phyloP scores from a whole-genome alignment of 2,329 filamentous ascomycete species.

The Alternaria infectoria region DNA sequence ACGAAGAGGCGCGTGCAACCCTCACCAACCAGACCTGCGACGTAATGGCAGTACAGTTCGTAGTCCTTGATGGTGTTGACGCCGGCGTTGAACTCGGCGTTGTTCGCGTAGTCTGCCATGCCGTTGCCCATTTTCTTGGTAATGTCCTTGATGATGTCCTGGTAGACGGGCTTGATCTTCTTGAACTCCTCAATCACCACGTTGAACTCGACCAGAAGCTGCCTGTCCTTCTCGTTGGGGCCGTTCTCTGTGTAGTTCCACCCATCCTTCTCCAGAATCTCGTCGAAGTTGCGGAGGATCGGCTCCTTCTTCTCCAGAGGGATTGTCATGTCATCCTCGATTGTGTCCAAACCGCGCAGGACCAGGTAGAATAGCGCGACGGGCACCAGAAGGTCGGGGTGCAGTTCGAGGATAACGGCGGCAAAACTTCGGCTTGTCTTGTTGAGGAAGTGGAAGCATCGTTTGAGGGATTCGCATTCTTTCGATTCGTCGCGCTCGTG shows the following conservation, averaged over 20 bases:
- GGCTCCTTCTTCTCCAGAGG: conserved; percentile 82
- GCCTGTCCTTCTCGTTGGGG: conserved; percentile 90
- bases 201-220: conserved; percentile 91
- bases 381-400: conserved; percentile 89
- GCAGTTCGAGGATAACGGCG: conserved; percentile 92
- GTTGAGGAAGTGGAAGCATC: conserved; percentile 87
- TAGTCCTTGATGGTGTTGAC: conserved; percentile 87
- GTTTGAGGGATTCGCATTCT: conserved; percentile 74
- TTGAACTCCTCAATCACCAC: conserved; percentile 85
- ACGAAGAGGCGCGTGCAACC: conserved; percentile 91
- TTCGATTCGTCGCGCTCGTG: conserved; percentile 79
- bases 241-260: conserved; percentile 91
- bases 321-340: conserved; percentile 98
- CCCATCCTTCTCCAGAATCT: conserved; percentile 78
- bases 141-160: conserved; percentile 88
- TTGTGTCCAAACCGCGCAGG: conserved; percentile 92
- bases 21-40: conserved; percentile 97
- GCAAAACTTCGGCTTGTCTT: conserved; percentile 92
- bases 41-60: conserved; percentile 96
- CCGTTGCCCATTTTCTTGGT: conserved; percentile 95
- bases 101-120: conserved; percentile 94
- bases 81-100: conserved; percentile 82
- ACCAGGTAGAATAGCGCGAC: conserved; percentile 92
- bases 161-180: conserved; percentile 84
- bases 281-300: conserved; percentile 80